Evolutionary conservation across 495 filamentous ascomycete species (phyloP).

Genomic region (Cetradonia linearis): DNA sequence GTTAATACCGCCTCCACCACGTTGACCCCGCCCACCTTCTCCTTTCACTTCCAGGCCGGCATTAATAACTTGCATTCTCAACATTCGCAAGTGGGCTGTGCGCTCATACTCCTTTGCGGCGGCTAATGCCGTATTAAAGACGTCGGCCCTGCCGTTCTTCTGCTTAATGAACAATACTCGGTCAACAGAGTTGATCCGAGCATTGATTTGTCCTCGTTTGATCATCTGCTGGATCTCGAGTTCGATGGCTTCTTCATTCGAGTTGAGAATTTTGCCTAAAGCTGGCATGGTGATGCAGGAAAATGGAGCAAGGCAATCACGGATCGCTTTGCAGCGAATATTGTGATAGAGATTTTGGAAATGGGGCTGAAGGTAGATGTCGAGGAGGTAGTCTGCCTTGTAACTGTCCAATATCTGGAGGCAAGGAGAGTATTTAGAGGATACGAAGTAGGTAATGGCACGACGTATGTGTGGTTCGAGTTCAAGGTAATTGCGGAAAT

Average conservation of each 20-base stretch:
- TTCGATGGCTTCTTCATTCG: slow-evolving; percentile 51
- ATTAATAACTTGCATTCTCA: slow-evolving; percentile 60
- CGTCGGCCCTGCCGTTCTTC: slow-evolving; percentile 49
- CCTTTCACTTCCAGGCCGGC: slow-evolving; percentile 64
- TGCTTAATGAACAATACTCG: slow-evolving; percentile 62
- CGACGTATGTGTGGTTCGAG: slow-evolving; percentile 89
- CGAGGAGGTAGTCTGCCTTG: slow-evolving; percentile 75
- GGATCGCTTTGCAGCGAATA: slow-evolving; percentile 82
- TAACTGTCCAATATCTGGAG: slow-evolving; percentile 73
- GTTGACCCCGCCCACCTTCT: slow-evolving; percentile 9
- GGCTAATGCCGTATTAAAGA: slow-evolving; percentile 57
- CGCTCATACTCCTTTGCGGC: slow-evolving; percentile 60
- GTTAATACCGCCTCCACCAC: slow-evolving; percentile 7
- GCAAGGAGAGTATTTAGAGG: slow-evolving; percentile 75
- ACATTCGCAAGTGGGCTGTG: slow-evolving; percentile 61
- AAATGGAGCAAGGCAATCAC: slow-evolving; percentile 80
- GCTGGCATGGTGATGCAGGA: slow-evolving; percentile 61
- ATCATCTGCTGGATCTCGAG: slow-evolving; percentile 73
- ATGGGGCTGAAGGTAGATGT: slow-evolving; percentile 75
- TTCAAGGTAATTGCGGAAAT: slow-evolving; percentile 82
- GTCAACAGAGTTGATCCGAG: slow-evolving; percentile 75
- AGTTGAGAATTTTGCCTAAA: slow-evolving; percentile 55
- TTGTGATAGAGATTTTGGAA: slow-evolving; percentile 55
- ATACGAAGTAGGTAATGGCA: slow-evolving; percentile 78
- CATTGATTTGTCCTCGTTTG: slow-evolving; percentile 55